Base-by-base conservation (phyloP, 371 early-diverging fungal species). In the Nematocida sp. region DNA sequence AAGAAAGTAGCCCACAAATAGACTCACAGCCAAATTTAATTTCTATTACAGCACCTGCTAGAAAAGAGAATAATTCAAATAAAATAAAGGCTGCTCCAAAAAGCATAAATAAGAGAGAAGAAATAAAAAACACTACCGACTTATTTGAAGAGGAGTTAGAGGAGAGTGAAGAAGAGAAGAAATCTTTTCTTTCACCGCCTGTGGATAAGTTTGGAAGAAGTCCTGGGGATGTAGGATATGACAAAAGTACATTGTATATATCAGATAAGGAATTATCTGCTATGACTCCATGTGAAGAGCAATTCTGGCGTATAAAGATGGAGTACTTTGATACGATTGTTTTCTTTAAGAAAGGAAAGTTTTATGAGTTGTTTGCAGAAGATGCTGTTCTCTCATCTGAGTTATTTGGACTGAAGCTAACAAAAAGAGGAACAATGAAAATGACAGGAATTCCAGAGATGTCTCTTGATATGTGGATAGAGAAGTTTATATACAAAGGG, bases 311-410 rank as follows among this genome's bases (percentile, higher is more conserved):
- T 83, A 94, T 99, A 76, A 99, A 99, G 86, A 88, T 89, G 62
- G 89, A 92, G 58, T 90, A 94, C 74, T 98, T 93, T 91, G 95
- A 97, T 85, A 92, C 95, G 0, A 92, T 92, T 84, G 85, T 98
- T n/a, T 96, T 96, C 84, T 97, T 98, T 88, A 94, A 99, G 88
- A 95, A 98, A 89, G 96, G 99, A 83, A 93, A 97, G 85, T 98
- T 98, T 83, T 97, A 93, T 85, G 93, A 99, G 86, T 87, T 98
- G n/a, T 99, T 95, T 85, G 97, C 96, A 86, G 92, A 94, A 72
- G 99, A 98, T 86, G 99, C 99, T 0, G 93, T 94, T 69, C 92
- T 99, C 81, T 97, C 94, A n/a, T 92, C 94, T 80, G 92, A 91
- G 71, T 88, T 93, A 71, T 98, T 98, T 87, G 98, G 96, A 85